Base-by-base conservation (phyloP, 768 basidiomycete species). In the Mycena chlorophos region DNA sequence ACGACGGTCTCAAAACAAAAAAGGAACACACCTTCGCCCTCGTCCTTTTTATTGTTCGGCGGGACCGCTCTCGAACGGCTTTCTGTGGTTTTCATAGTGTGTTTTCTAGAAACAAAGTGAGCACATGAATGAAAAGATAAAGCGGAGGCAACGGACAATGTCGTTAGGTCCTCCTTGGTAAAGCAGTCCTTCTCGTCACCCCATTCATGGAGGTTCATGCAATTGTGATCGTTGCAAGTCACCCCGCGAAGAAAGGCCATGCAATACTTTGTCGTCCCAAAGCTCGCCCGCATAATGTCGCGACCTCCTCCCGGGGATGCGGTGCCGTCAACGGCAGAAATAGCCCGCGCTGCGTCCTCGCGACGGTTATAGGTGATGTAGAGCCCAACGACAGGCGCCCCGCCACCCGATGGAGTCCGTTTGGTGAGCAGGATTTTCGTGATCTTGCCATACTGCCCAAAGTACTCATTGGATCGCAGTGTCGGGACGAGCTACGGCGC, bases 361-460 rank as follows among this genome's bases (percentile, higher is more conserved):
- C 94, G 84, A 17, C 94, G 83, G 65, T 95, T 83, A 68, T 94
- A 99, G 12, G 95, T 96, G 71, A 99, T 94, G 71, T 98, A 98
- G 39, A 99, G 78, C n/a, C 96, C 96, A 31, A 96, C 83, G 43
- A 88, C 86, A 46, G 87, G 88, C 16, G 79, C 82, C 53, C 82
- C 82, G 46, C 84, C 85, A 40, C 85, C 88, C 8, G 90, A 84
- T 3, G 86, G 78, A 4, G 87, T 88, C 34, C 96, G 87, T 71
- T 98, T 98, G 48, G 92, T 88, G 27, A 99, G 82, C 51, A 98
- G 78, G 46, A 99, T 92, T 76, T 96, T 96, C 39, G 88, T 85
- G 63, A 99, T 98, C 77, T 95, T 98, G 63, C 97, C 97, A 71
- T 98, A 99, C 68, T 97, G 94, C 10, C 97, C 97, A 68, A 98